Conservation (phyloP, 306 rosid genomes). For the Vigna reflexopilosa region DNA sequence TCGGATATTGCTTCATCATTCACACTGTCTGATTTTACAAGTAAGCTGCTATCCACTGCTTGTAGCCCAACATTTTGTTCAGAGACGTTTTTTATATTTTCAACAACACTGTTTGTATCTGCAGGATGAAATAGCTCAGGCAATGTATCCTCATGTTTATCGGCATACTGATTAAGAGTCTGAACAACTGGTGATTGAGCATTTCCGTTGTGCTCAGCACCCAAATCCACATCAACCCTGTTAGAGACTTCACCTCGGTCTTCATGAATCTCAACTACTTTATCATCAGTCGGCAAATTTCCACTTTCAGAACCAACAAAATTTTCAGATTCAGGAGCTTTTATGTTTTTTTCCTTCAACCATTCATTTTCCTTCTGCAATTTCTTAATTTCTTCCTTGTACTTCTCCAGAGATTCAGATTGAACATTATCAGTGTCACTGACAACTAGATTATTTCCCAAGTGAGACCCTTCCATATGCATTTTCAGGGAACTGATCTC, state of each 20-base stretch:
- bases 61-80: conserved; percentile 53
- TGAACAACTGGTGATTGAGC: conserved; percentile 52
- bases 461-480: conserved; percentile 76
- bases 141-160: conserved; percentile 54
- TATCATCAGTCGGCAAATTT: conserved; percentile 58
- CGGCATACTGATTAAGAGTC: conserved; percentile 48
- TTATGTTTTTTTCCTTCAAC: conserved; percentile 57
- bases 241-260: conserved; percentile 58
- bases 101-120: conserved; percentile 42
- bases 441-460: conserved; percentile 52
- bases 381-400: conserved; percentile 83
- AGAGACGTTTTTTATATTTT: conserved; percentile 51
- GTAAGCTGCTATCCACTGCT: conserved; percentile 49
- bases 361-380: conserved; percentile 76
- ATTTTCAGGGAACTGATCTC: conserved; percentile 90
- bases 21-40: conserved; percentile 50
- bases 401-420: conserved; percentile 61
- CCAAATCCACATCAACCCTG: conserved; percentile 50
- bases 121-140: conserved; percentile 51
- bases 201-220: conserved; percentile 51
- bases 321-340: conserved; percentile 52
- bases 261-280: conserved; percentile 77
- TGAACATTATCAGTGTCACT: conserved; percentile 58
- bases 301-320: conserved; percentile 54
- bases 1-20: conserved; percentile 62